A percentile compares a stretch with the other conserved stretches of the same genome.
Evolutionary conservation across 2,329 filamentous ascomycete species (phyloP).

Genomic region (Fusarium acutatum): DNA sequence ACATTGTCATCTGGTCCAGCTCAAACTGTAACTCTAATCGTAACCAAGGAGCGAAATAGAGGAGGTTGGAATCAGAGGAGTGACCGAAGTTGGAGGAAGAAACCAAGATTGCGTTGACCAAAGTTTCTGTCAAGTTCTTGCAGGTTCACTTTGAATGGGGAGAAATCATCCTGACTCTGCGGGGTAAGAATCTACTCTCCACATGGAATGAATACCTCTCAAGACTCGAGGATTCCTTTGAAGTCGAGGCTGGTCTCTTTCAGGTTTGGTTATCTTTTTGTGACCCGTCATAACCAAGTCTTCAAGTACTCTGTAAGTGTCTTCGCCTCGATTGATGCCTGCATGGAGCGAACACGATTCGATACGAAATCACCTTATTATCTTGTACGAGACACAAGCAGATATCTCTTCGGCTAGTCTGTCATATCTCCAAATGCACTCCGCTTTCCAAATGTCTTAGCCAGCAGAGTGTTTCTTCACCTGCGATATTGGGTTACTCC

Average conservation of each 20-base stretch:
- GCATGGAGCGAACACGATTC: background rate
- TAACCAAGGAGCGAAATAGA: background rate
- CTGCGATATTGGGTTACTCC: background rate
- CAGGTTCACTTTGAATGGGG: background rate
- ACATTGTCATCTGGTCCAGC: background rate
- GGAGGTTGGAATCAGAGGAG: background rate
- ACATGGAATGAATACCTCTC: background rate
- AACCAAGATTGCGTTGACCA: background rate
- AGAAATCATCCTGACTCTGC: background rate
- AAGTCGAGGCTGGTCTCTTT: background rate
- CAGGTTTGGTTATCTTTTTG: background rate
- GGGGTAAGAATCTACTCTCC: background rate
- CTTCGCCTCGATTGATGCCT: background rate
- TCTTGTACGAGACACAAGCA: background rate
- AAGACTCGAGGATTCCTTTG: background rate
- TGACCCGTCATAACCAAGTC: slow-evolving; percentile 1
- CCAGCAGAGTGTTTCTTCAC: background rate
- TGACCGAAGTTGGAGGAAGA: background rate
- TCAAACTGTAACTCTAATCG: background rate
- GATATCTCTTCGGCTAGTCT: background rate
- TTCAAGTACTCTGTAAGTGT: background rate
- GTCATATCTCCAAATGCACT: background rate
- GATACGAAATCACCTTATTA: slow-evolving; percentile 8
- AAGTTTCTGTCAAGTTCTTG: background rate
- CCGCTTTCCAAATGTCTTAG: background rate